Base-by-base conservation (phyloP, 2,329 filamentous ascomycete species). In the Plectosphaerella cucumerina region DNA sequence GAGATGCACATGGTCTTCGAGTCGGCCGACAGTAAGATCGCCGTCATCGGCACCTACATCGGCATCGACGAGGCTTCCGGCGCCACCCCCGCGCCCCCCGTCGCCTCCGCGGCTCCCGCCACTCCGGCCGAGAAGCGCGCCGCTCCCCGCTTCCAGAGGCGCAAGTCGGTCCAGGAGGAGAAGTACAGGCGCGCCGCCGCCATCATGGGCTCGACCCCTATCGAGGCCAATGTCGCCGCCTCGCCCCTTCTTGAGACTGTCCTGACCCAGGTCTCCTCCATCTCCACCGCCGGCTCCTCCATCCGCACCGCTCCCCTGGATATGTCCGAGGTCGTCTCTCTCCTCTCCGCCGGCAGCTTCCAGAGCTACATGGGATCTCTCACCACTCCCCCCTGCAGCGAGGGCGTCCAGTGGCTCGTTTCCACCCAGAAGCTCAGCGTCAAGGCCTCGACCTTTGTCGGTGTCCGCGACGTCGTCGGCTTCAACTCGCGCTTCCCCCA, bases 1-100 rank as follows among this genome's bases (percentile, higher is more conserved):
- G 77, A 80, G 63, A 73, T 76, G 65, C 82, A 85, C 67, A 80
- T 84, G 72, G 81, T 85, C 39, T 82, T 80, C 61, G 69, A 77
- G 60, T 70, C 69, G 14, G 66, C 70, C 12, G 61, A 59, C 34
- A 56, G 63, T 14, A 60, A 73, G 50, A 67, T 75, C 35, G 71
- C 72, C 31, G 73, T 76, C 53, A 62, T 76, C 34, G 72, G 71
- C 46, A 62, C 69, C 46, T 75, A 73, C 62, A 64, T 76, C 55
- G 70, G 73, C 53, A 58, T 73, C 23, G 63, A 65, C 53, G 62
- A 63, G 35, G 57, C 58, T 10, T 56, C 56, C 14, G 59, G 53
- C 31, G 49, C 58, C 3, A 52, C 55, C 5, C 53, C 50, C 18
- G 50, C 56, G 35, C 53, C 20, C 5, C 37, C 48, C 26, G 51